Percentiles rank a stretch among this genome's conserved stretches.
phyloP scores from a whole-genome alignment of 768 basidiomycete species.

The Lentinus tigrinus region DNA sequence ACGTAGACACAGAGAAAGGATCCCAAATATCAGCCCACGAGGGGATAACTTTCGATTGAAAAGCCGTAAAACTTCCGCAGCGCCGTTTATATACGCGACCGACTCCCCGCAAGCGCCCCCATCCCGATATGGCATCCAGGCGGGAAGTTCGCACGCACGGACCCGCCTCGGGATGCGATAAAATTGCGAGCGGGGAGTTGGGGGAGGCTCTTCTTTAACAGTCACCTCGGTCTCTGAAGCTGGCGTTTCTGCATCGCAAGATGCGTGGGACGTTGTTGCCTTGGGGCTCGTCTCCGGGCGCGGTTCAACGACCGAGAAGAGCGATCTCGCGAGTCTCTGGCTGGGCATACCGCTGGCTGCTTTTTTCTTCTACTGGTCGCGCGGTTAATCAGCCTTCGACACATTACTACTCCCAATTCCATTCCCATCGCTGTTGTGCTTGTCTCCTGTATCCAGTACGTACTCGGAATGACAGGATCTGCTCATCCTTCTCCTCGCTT shows the following conservation, averaged over 20 bases:
- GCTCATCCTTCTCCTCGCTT: too few species aligned
- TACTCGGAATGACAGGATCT: too few species aligned
- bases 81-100: constrained; percentile 18
- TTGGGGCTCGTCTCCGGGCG: constrained; percentile 26
- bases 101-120: too few species aligned
- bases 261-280: constrained; percentile 18
- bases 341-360: constrained; percentile 74
- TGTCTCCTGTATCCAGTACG: neutral
- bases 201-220: constrained; percentile 28
- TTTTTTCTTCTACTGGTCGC: constrained; percentile 39
- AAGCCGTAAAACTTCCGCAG: constrained; percentile 3
- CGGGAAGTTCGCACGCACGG: constrained; percentile 48
- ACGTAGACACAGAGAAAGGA: constrained; percentile 32
- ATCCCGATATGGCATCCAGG: neutral
- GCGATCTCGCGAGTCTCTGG: constrained; percentile 37
- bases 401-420: constrained; percentile 37
- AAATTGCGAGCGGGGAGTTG: constrained; percentile 29
- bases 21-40: constrained; percentile 74
- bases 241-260: constrained; percentile 27
- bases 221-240: constrained; percentile 42
- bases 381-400: constrained; percentile 73
- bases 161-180: constrained; percentile 33
- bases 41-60: constrained; percentile 75
- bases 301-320: constrained; percentile 46
- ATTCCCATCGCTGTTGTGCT: too few species aligned